Percentiles rank a stretch among this genome's conserved stretches.
Conservation (phyloP, 1,284 basidiomycete genomes). For the Apiotrichum porosum region DNA sequence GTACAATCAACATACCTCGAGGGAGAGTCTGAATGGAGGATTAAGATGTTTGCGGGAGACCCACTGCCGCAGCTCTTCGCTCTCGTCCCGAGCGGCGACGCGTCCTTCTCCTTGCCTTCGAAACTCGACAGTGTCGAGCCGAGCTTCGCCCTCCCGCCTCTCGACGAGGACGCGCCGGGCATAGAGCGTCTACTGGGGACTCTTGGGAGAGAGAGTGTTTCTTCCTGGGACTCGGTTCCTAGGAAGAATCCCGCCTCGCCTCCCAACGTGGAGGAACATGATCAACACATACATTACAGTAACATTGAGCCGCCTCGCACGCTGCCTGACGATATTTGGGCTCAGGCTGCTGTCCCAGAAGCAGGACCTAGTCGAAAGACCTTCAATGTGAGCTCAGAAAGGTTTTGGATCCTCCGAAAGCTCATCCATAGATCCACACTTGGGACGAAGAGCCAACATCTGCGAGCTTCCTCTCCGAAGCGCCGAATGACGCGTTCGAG, state of each 20-base stretch:
- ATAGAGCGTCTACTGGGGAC: conserved; percentile 21
- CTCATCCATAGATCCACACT: conserved; percentile 1
- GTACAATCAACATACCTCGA: too few relatives aligned
- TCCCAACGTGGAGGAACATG: too few relatives aligned
- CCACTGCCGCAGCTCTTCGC: conserved; percentile 6
- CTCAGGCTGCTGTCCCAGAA: background rate
- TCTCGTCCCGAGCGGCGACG: background rate
- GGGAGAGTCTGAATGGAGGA: too few relatives aligned
- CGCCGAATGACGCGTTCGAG: conserved; percentile 24
- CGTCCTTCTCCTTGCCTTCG: background rate
- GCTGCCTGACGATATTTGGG: conserved; percentile 4
- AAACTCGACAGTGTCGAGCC: conserved; percentile 6
- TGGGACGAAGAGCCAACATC: background rate
- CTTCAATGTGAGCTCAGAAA: conserved; percentile 20
- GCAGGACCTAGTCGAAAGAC: background rate
- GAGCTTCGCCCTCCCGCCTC: conserved; percentile 21
- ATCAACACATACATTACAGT: too few relatives aligned
- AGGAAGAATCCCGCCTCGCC: too few relatives aligned
- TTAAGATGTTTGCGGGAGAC: too few relatives aligned
- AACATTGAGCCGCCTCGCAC: too few relatives aligned
- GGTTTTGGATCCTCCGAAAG: too few relatives aligned
- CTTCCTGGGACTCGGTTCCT: too few relatives aligned
- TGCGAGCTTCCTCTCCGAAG: conserved; percentile 25
- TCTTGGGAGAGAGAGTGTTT: too few relatives aligned
- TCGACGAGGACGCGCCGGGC: conserved; percentile 28